phyloP scores from a whole-genome alignment of 345 rosid genomes.

The Salix viminalis region DNA sequence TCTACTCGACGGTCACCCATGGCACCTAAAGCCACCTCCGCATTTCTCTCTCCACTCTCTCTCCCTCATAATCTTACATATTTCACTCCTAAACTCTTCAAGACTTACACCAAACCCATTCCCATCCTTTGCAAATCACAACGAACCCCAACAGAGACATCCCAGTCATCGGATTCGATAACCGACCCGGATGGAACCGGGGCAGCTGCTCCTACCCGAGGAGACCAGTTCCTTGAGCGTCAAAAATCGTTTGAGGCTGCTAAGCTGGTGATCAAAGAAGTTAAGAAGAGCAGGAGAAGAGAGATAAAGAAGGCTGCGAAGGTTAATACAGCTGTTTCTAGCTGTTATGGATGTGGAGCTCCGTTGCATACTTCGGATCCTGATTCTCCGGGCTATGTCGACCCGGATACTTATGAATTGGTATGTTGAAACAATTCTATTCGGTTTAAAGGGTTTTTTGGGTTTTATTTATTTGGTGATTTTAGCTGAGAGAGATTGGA shows the following conservation, averaged over 20 bases:
- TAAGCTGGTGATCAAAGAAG: constrained; percentile 43
- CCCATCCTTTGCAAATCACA: constrained; percentile 39
- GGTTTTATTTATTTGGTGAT: background rate
- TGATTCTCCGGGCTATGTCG: constrained; percentile 82
- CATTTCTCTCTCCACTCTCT: constrained; percentile 40
- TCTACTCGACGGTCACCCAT: constrained; percentile 23
- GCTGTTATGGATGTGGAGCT: constrained; percentile 95
- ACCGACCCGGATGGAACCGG: constrained; percentile 53
- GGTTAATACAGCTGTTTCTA: constrained; percentile 36
- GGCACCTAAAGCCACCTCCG: constrained; percentile 56
- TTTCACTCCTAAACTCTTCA: constrained; percentile 29
- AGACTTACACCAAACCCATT: constrained; percentile 20
- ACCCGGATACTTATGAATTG: constrained; percentile 61
- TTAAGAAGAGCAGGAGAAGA: constrained; percentile 43
- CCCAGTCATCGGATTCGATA: constrained; percentile 22
- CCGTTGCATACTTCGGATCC: constrained; percentile 72
- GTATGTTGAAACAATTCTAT: constrained; percentile 21
- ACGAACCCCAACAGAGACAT: constrained; percentile 13
- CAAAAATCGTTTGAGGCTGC: constrained; percentile 55
- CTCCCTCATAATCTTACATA: constrained; percentile 36
- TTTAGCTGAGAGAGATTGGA: background rate
- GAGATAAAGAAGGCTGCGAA: constrained; percentile 37
- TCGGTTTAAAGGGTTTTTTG: background rate
- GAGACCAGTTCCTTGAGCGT: constrained; percentile 63
- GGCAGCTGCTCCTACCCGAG: constrained; percentile 71